These are phyloP conservation scores for Tricladium varicosporioides DNA, from an alignment of 2,329 filamentous ascomycete species.

Conservation along the genomic window DNA sequence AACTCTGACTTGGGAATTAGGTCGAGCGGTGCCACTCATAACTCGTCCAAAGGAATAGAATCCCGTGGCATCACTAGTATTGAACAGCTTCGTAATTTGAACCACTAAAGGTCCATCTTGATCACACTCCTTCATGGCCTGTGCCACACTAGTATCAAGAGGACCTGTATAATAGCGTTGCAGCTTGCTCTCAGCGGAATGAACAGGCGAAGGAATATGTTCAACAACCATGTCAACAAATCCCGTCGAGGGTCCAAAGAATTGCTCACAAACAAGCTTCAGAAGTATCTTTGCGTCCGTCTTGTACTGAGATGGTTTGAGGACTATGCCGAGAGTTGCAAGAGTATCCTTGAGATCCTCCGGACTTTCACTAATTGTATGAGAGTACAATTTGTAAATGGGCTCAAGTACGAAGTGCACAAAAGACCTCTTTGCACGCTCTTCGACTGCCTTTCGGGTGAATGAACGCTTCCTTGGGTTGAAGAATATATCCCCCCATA, in stretches of 20 bases:
- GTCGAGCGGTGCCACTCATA: slow-evolving; percentile 83
- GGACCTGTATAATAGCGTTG: slow-evolving; percentile 92
- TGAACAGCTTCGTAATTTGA: slow-evolving; percentile 91
- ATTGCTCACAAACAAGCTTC: slow-evolving; percentile 87
- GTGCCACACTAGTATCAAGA: slow-evolving; percentile 74
- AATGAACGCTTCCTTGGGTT: slow-evolving; percentile 90
- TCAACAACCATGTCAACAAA: slow-evolving; percentile 95
- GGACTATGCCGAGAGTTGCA: slow-evolving; percentile 71
- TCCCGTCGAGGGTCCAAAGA: slow-evolving; percentile 84
- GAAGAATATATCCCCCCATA: slow-evolving; percentile 98
- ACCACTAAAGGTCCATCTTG: slow-evolving; percentile 90
- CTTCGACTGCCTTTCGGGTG: slow-evolving; percentile 80
- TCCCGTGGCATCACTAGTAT: slow-evolving; percentile 80
- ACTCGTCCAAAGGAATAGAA: slow-evolving; percentile 91
- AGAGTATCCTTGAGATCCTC: slow-evolving; percentile 80
- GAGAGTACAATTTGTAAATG: slow-evolving; percentile 95
- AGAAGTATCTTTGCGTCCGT: slow-evolving; percentile 86
- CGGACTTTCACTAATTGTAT: slow-evolving; percentile 88
- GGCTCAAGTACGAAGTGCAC: slow-evolving; percentile 94
- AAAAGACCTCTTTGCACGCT: slow-evolving; percentile 79
- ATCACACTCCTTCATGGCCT: slow-evolving; percentile 78
- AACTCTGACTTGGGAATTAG: slow-evolving; percentile 81
- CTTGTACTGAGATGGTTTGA: slow-evolving; percentile 93
- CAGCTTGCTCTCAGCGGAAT: slow-evolving; percentile 73
- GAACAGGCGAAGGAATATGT: slow-evolving; percentile 83